phyloP scores from a whole-genome alignment of 495 filamentous ascomycete genomes.

The Tuber brumale region DNA sequence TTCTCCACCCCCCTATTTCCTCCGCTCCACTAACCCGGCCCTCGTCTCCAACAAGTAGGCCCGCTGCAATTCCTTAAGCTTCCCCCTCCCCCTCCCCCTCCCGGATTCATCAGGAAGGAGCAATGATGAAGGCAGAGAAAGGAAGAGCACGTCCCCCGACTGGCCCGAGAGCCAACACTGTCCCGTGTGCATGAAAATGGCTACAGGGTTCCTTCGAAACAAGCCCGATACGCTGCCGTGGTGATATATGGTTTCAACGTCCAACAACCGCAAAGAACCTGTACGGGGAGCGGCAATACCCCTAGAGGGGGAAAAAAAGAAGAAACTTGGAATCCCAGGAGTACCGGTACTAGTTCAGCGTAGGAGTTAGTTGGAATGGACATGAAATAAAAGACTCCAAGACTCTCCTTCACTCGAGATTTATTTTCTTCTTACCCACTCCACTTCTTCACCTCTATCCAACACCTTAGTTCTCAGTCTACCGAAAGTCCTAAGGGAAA shows the following conservation, averaged over 20 bases:
- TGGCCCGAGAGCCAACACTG: constrained; percentile 13
- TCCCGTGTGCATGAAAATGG: constrained; percentile 17
- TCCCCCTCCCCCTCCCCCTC: background rate
- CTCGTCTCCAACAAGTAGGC: background rate
- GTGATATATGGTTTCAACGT: constrained; percentile 34
- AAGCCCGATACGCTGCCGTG: constrained; percentile 32
- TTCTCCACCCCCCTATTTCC: background rate
- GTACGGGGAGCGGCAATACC: background rate
- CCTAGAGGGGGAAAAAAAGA: background rate
- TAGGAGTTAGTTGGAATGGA: background rate
- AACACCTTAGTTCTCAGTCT: constrained; percentile 24
- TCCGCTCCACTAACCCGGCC: background rate
- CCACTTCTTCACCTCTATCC: constrained; percentile 31
- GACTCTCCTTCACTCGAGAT: constrained; percentile 11
- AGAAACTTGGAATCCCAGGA: constrained; percentile 9
- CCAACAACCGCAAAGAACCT: background rate
- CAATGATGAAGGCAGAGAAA: background rate
- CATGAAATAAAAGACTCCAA: constrained; percentile 4
- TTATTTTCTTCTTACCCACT: constrained; percentile 18
- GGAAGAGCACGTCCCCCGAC: constrained; percentile 8
- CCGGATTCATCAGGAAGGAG: background rate
- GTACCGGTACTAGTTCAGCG: background rate
- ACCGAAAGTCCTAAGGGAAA: constrained; percentile 25
- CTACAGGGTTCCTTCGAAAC: constrained; percentile 31
- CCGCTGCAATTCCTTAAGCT: background rate